Conservation (phyloP, 768 basidiomycete genomes). For the Clathrus columnatus region DNA sequence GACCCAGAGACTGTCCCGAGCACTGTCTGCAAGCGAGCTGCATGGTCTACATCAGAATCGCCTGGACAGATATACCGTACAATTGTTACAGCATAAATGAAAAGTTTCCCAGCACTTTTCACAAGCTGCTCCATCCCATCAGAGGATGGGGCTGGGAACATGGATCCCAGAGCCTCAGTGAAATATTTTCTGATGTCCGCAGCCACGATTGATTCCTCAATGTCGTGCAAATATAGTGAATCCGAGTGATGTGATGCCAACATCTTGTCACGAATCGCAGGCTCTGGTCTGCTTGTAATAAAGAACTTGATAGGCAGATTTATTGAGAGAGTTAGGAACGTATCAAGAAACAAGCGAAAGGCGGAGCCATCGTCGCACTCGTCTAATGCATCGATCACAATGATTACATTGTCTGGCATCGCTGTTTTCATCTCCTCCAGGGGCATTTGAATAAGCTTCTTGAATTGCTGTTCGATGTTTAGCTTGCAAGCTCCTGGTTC, state of each 20-base stretch:
- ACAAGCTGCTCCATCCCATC: constrained; percentile 5
- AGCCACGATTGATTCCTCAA: constrained; percentile 16
- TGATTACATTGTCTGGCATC: background rate
- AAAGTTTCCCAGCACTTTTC: constrained; percentile 4
- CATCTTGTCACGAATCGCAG: constrained; percentile 5
- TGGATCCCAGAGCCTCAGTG: background rate
- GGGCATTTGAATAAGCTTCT: background rate
- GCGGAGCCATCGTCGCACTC: background rate
- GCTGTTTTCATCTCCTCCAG: background rate
- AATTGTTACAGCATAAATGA: constrained; percentile 12
- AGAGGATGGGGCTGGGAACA: constrained; percentile 1
- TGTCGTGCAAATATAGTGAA: constrained; percentile 15
- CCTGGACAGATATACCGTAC: constrained; percentile 6
- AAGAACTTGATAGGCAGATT: background rate
- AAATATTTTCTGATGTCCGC: constrained; percentile 16
- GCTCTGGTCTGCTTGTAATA: background rate
- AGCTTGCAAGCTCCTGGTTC: background rate
- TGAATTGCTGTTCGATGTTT: background rate
- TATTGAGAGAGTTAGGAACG: background rate
- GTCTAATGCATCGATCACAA: background rate
- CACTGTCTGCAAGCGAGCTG: no score
- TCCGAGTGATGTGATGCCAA: background rate
- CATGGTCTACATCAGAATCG: no score
- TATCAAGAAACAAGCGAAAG: background rate
- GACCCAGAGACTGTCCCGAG: no score